Conservation (phyloP, 2,329 filamentous ascomycete species). For the Lasiodiplodia hormozganensis region DNA sequence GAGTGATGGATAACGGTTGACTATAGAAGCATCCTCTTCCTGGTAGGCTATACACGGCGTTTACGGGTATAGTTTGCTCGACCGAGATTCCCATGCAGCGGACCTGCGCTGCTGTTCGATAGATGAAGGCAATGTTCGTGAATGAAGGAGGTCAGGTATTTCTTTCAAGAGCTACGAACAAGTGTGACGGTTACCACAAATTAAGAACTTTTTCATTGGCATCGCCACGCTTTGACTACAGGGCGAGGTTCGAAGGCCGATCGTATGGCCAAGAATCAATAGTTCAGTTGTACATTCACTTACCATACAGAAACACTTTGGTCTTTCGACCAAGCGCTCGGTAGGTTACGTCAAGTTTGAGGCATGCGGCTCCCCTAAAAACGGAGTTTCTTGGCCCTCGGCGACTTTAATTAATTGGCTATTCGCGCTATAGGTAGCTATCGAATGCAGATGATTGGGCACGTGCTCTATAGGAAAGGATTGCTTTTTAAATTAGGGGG, state of each 20-base stretch:
- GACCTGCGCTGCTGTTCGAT: conserved; percentile 8
- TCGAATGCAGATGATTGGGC: background rate
- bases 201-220: conserved; percentile 2
- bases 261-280: background rate
- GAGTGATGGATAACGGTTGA: conserved; percentile 23
- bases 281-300: background rate
- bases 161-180: background rate
- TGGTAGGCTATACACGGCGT: conserved; percentile 26
- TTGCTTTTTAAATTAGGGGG: background rate
- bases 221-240: background rate
- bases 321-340: no score
- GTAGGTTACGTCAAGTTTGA: no score
- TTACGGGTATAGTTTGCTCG: conserved; percentile 16
- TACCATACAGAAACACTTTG: background rate
- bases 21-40: conserved; percentile 28
- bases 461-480: background rate
- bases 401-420: no score
- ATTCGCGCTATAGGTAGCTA: no score
- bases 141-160: background rate
- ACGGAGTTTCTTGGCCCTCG: no score
- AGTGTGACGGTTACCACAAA: background rate
- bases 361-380: no score
- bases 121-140: conserved; percentile 7
- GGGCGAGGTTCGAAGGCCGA: background rate
- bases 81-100: conserved; percentile 17